These are phyloP conservation scores for Mariannaea sp. DNA, from an alignment of 2,329 filamentous ascomycete genomes.

Conservation along the genomic window DNA sequence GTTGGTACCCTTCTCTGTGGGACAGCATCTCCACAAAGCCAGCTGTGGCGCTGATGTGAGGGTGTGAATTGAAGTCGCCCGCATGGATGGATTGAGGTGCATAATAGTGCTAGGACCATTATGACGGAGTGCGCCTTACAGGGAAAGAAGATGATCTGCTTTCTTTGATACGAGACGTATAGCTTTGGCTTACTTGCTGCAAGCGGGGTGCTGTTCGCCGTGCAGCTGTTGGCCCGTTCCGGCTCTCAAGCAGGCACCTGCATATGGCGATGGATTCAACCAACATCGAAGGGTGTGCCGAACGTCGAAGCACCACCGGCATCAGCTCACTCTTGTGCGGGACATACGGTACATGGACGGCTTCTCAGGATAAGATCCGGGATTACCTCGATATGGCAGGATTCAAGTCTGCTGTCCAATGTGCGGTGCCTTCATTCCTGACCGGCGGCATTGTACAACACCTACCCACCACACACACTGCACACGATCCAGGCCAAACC, in stretches of 20 bases:
- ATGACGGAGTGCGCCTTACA: not conserved
- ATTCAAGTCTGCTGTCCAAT: constrained; percentile 4
- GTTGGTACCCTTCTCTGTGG: not conserved
- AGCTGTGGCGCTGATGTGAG: constrained; percentile 16
- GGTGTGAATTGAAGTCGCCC: constrained; percentile 8
- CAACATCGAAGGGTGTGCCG: not conserved
- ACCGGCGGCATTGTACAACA: constrained; percentile 16
- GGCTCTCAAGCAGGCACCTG: not conserved
- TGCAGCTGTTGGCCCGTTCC: constrained; percentile 8
- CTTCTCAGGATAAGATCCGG: constrained; percentile 1
- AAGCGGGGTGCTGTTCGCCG: not conserved
- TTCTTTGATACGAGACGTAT: constrained; percentile 9
- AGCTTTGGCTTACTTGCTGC: not conserved
- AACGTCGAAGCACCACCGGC: constrained; percentile 1
- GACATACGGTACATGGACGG: constrained; percentile 12
- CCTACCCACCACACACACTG: constrained; percentile 2
- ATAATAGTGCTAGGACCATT: constrained; percentile 7
- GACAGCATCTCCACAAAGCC: constrained; percentile 8
- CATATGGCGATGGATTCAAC: not conserved
- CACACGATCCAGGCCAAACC: too few species aligned
- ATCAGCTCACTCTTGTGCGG: constrained; percentile 10
- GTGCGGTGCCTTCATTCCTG: too few species aligned
- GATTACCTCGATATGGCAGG: not conserved
- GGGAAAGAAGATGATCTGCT: not conserved
- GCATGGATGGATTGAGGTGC: not conserved